Percentiles rank a stretch among this genome's conserved stretches.
Conservation (phyloP, 345 rosid species). For the Dimocarpus longan region DNA sequence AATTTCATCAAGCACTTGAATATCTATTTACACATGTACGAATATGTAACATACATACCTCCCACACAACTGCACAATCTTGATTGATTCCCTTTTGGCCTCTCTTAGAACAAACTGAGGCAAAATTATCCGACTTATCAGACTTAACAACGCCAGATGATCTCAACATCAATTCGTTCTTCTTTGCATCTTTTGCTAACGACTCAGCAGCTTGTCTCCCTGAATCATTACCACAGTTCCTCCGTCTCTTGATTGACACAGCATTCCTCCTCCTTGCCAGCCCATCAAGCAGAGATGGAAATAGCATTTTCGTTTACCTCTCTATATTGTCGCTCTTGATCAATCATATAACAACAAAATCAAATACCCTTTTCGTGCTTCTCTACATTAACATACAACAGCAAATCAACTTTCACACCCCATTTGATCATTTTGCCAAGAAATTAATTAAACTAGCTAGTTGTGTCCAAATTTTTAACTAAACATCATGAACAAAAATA, state of each 20-base stretch:
- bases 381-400: neutral
- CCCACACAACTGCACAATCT: slow-evolving; percentile 81
- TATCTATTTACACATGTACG: neutral
- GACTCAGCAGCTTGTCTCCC: slow-evolving; percentile 68
- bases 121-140: slow-evolving; percentile 46
- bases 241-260: slow-evolving; percentile 63
- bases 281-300: slow-evolving; percentile 69
- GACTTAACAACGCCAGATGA: slow-evolving; percentile 59
- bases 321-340: slow-evolving; percentile 19
- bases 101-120: slow-evolving; percentile 73
- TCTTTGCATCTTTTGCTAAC: slow-evolving; percentile 68
- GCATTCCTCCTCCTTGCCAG: slow-evolving; percentile 42
- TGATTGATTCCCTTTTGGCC: slow-evolving; percentile 86
- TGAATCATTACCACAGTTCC: slow-evolving; percentile 20
- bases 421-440: neutral
- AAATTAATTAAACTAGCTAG: neutral
- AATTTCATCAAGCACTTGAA: neutral
- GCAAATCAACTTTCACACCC: neutral
- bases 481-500: neutral
- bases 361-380: neutral
- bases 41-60: slow-evolving; percentile 43
- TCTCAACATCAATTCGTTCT: slow-evolving; percentile 60
- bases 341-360: neutral
- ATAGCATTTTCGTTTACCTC: slow-evolving; percentile 42
- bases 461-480: too few species aligned